A percentile compares a stretch with the other conserved stretches of the same genome.
These are phyloP conservation scores for Casuarina equisetifolia DNA, from an alignment of 306 rosid species.

Conservation along the genomic window DNA sequence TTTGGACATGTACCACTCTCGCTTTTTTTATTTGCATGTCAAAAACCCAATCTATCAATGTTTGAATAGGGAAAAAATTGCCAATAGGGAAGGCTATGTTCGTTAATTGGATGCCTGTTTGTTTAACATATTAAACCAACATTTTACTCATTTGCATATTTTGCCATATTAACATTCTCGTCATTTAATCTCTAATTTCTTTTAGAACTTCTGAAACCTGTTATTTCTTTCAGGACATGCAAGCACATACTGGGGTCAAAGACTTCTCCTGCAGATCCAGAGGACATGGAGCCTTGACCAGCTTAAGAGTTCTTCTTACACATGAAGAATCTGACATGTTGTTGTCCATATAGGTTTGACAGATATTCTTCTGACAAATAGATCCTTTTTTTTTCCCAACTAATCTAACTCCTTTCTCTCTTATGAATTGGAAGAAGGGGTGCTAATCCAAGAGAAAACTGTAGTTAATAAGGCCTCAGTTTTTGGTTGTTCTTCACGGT, in stretches of 20 bases:
- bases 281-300: constrained; percentile 43
- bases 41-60: not conserved
- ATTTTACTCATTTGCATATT: not conserved
- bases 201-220: not conserved
- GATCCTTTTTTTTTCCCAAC: not conserved
- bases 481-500: constrained; percentile 12
- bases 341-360: constrained; percentile 23
- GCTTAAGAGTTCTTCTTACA: constrained; percentile 39
- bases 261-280: constrained; percentile 38
- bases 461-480: constrained; percentile 6
- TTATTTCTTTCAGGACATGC: constrained; percentile 54
- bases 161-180: not conserved
- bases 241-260: constrained; percentile 44
- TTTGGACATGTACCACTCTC: constrained; percentile 55
- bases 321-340: constrained; percentile 28
- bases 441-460: not conserved
- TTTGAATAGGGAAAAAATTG: not conserved
- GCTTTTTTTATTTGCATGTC: constrained; percentile 14
- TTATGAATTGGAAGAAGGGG: constrained; percentile 11
- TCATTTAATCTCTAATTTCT: constrained; percentile 19
- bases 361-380: constrained; percentile 30
- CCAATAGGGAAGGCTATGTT: not conserved
- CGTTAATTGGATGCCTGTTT: constrained; percentile 4
- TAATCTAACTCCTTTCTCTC: constrained; percentile 7
- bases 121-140: not conserved